phyloP scores from a whole-genome alignment of 306 rosid genomes.

The Sindora glabra region DNA sequence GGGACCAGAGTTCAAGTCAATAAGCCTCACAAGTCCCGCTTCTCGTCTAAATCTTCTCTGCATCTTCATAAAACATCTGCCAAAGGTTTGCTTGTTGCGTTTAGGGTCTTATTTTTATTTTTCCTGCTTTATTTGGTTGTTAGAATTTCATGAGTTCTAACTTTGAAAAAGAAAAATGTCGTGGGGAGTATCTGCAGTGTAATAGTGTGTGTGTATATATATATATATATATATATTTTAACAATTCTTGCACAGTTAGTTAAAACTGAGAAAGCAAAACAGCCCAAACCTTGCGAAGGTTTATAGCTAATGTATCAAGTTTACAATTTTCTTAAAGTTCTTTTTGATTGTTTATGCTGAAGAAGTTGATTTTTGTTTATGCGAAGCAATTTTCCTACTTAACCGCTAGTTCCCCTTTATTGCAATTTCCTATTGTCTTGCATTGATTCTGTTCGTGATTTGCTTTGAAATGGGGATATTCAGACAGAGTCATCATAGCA shows the following conservation, averaged over 20 bases:
- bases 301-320: no score
- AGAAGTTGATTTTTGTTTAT: not conserved
- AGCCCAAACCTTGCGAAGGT: not conserved
- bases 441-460: not conserved
- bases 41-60: constrained; percentile 66
- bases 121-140: not conserved
- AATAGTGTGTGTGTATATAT: not conserved
- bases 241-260: no score
- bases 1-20: constrained; percentile 55
- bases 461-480: constrained; percentile 10
- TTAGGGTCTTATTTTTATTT: not conserved
- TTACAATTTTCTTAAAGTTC: not conserved
- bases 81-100: constrained; percentile 25
- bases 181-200: no score
- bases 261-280: not conserved
- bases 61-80: constrained; percentile 53
- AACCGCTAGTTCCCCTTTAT: not conserved
- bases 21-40: constrained; percentile 72
- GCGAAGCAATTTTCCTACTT: not conserved
- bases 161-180: no score
- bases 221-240: no score
- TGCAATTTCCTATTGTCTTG: not conserved
- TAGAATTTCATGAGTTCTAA: no score
- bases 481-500: constrained; percentile 39
- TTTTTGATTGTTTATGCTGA: not conserved